These are phyloP conservation scores for Cytospora piceae DNA, from an alignment of 2,329 filamentous ascomycete species.

Conservation along the genomic window DNA sequence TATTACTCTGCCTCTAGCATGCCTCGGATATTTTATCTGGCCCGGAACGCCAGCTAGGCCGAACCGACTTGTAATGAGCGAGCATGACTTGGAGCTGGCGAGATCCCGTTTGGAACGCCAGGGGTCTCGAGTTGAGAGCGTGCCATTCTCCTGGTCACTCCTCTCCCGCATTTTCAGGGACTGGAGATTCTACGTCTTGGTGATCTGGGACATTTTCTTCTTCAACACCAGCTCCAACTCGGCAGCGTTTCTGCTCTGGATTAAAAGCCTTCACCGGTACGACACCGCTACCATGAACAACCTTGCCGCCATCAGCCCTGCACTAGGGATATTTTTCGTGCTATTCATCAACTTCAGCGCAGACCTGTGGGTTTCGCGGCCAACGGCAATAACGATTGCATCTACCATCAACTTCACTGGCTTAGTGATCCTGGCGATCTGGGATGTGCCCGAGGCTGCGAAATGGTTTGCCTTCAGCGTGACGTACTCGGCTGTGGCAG, in stretches of 20 bases:
- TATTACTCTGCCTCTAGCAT: slow-evolving; percentile 53
- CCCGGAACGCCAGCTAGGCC: slow-evolving; percentile 44
- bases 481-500: slow-evolving; percentile 52
- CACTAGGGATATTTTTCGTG: slow-evolving; percentile 60
- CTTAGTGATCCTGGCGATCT: slow-evolving; percentile 56
- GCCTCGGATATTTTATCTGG: slow-evolving; percentile 51
- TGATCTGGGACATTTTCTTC: slow-evolving; percentile 58
- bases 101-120: slow-evolving; percentile 37
- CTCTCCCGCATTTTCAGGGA: slow-evolving; percentile 43
- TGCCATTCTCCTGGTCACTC: slow-evolving; percentile 37
- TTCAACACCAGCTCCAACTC: slow-evolving; percentile 57
- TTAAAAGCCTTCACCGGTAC: slow-evolving; percentile 58
- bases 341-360: slow-evolving; percentile 57
- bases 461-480: slow-evolving; percentile 59
- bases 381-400: slow-evolving; percentile 58
- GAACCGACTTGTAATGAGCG: slow-evolving; percentile 39
- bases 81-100: slow-evolving; percentile 39
- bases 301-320: slow-evolving; percentile 56
- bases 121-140: slow-evolving; percentile 22
- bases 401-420: slow-evolving; percentile 56
- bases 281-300: slow-evolving; percentile 53
- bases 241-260: slow-evolving; percentile 58
- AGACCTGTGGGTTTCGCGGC: slow-evolving; percentile 55
- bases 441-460: slow-evolving; percentile 60
- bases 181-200: slow-evolving; percentile 54